Conservation (phyloP, 306 rosid species). For the Luffa aegyptiaca region DNA sequence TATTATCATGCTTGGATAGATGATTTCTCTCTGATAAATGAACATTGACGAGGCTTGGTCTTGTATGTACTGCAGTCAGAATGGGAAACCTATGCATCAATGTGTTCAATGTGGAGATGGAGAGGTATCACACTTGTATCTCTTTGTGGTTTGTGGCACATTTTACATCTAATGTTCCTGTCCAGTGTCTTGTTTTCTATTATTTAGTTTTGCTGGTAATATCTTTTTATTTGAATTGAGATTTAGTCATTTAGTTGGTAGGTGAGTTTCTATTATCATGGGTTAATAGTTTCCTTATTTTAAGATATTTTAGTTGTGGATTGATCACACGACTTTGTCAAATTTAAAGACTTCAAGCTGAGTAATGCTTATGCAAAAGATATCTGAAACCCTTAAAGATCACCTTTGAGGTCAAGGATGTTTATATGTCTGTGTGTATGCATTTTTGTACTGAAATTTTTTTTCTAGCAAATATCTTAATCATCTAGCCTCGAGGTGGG, state of each 20-base stretch:
- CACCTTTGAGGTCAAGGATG: not conserved
- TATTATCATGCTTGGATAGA: not conserved
- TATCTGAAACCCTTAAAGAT: not conserved
- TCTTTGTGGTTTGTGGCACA: not conserved
- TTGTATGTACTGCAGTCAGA: not conserved
- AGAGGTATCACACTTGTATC: slow-evolving; percentile 3
- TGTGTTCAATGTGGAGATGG: slow-evolving; percentile 11
- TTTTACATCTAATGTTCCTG: not conserved
- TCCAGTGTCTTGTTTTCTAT: not conserved
- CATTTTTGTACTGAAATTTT: not conserved
- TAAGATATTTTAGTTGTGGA: not conserved
- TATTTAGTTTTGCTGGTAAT: not conserved
- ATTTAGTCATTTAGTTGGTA: not conserved
- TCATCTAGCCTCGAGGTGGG: not conserved
- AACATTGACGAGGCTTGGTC: not conserved
- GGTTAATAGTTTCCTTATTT: not conserved
- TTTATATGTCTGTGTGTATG: not conserved
- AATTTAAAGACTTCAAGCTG: not conserved
- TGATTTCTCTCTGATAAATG: not conserved
- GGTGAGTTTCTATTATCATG: not conserved
- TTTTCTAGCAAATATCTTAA: not conserved
- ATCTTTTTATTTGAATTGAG: not conserved
- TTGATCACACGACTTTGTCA: not conserved
- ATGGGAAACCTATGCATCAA: not conserved
- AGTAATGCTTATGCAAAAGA: not conserved